A percentile compares a stretch with the other conserved stretches of the same genome.
phyloP scores from a whole-genome alignment of 139 green algal genomes.

The Chlamydomonas incerta region DNA sequence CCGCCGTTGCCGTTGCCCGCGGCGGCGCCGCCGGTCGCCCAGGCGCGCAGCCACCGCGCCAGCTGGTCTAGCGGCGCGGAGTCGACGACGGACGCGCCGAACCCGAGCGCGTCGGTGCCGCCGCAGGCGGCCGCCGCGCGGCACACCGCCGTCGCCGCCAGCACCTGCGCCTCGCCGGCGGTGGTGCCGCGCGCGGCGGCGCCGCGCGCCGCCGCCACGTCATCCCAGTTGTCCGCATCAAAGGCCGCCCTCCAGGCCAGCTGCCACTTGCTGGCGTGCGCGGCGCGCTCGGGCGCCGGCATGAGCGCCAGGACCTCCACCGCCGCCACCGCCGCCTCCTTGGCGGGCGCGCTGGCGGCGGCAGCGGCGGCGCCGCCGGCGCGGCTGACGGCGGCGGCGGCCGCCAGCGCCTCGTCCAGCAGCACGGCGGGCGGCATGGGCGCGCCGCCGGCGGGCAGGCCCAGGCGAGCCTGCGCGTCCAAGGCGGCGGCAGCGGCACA shows the following conservation, averaged over 20 bases:
- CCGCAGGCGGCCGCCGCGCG: slow-evolving; percentile 12
- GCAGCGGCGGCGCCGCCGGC: background rate
- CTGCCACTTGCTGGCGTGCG: slow-evolving; percentile 40
- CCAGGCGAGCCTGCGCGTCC: slow-evolving; percentile 18
- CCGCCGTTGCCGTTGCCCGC: background rate
- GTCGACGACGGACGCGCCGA: slow-evolving; percentile 25
- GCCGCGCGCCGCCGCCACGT: slow-evolving; percentile 7
- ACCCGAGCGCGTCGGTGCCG: slow-evolving; percentile 37
- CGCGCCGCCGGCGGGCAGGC: background rate
- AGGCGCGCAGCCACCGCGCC: slow-evolving; percentile 15
- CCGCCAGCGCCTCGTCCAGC: slow-evolving; percentile 16
- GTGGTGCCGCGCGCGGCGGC: background rate
- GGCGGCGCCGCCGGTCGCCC: background rate
- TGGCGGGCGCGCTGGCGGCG: slow-evolving; percentile 41
- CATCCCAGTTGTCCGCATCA: slow-evolving; percentile 20
- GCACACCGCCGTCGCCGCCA: slow-evolving; percentile 41
- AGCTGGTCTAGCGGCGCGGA: slow-evolving; percentile 37
- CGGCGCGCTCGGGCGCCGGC: background rate
- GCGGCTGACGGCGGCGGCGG: background rate
- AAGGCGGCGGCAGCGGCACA: no score
- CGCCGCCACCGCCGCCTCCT: slow-evolving; percentile 69
- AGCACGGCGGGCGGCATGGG: background rate
- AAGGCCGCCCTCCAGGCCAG: slow-evolving; percentile 32
- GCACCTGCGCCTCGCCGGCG: background rate
- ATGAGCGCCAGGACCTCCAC: slow-evolving; percentile 44